Evolutionary conservation across 225 moss, liverwort and hornwort genomes (phyloP).

Genomic region (Pseudisothecium myosuroides): DNA sequence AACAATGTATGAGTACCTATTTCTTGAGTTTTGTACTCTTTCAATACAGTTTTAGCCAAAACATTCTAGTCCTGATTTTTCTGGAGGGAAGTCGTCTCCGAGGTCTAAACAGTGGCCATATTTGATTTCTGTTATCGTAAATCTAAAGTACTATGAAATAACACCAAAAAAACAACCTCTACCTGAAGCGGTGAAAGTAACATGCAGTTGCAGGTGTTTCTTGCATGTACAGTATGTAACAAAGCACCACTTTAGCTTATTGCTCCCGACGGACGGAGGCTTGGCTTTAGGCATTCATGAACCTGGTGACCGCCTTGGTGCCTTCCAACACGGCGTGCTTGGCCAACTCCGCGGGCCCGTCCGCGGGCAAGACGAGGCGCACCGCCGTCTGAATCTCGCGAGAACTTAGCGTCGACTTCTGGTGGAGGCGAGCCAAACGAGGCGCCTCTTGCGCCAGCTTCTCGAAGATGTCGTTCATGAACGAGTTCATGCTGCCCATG

Average conservation of each 20-base stretch:
- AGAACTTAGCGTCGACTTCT: constrained; percentile 19
- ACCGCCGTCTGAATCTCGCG: constrained; percentile 34
- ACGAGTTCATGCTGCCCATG: constrained; percentile 21
- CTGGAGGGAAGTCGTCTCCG: not conserved
- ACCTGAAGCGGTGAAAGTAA: not conserved
- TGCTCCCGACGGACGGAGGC: not conserved
- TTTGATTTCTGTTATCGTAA: not conserved
- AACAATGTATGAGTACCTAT: not conserved
- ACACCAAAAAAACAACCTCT: not conserved
- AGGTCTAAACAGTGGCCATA: not conserved
- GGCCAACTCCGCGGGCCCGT: constrained; percentile 11
- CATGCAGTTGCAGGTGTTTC: not conserved
- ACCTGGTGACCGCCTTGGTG: constrained; percentile 19
- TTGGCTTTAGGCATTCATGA: not conserved
- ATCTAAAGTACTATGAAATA: not conserved
- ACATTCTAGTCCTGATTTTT: not conserved
- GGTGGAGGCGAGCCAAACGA: not conserved
- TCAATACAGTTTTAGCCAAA: not conserved
- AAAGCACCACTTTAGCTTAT: not conserved
- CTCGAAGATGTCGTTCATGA: constrained; percentile 22
- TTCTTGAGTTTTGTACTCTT: not conserved
- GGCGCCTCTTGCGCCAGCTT: constrained; percentile 30
- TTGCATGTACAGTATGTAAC: not conserved
- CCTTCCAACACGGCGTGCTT: constrained; percentile 26
- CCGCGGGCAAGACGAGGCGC: constrained; percentile 10